Percentiles rank a stretch among this genome's conserved stretches.
Evolutionary conservation across 2,329 filamentous ascomycete species (phyloP).

Genomic region (Trichoderma gracile): DNA sequence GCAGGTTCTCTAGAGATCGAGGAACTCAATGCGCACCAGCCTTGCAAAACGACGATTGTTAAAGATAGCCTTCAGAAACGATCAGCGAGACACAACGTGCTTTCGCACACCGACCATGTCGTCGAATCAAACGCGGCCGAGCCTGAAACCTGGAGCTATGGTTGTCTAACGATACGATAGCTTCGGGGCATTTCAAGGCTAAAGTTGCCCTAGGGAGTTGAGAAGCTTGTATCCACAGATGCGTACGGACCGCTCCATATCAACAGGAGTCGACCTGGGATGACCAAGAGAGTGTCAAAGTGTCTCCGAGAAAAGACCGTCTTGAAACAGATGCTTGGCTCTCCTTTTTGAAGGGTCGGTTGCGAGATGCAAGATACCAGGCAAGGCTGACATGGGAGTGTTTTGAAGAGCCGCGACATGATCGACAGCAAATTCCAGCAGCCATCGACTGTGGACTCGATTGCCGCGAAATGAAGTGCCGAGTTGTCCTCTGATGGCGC

Average conservation of each 20-base stretch:
- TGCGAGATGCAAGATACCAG: conserved; percentile 80
- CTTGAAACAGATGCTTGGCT: conserved; percentile 60
- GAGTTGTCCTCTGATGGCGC: background rate
- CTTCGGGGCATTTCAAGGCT: background rate
- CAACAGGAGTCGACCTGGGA: conserved; percentile 76
- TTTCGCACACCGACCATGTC: background rate
- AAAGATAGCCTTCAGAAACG: background rate
- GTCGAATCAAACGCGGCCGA: conserved; percentile 11
- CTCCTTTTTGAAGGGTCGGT: conserved; percentile 4
- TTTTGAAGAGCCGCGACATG: conserved; percentile 43
- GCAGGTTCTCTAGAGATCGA: background rate
- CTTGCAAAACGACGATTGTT: background rate
- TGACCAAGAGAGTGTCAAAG: conserved; percentile 62
- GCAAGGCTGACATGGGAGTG: conserved; percentile 62
- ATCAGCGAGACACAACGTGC: background rate
- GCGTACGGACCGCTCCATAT: conserved; percentile 60
- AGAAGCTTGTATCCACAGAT: conserved; percentile 10
- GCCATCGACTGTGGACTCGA: background rate
- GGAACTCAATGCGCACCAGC: background rate
- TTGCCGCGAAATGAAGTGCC: background rate
- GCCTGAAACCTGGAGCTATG: conserved; percentile 9
- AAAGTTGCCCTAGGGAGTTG: background rate
- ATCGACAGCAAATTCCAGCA: background rate
- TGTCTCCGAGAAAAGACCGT: conserved; percentile 85
- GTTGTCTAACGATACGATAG: conserved; percentile 2